Evolutionary conservation across 257 asterid genomes (phyloP).

Genomic region (Striga asiatica): DNA sequence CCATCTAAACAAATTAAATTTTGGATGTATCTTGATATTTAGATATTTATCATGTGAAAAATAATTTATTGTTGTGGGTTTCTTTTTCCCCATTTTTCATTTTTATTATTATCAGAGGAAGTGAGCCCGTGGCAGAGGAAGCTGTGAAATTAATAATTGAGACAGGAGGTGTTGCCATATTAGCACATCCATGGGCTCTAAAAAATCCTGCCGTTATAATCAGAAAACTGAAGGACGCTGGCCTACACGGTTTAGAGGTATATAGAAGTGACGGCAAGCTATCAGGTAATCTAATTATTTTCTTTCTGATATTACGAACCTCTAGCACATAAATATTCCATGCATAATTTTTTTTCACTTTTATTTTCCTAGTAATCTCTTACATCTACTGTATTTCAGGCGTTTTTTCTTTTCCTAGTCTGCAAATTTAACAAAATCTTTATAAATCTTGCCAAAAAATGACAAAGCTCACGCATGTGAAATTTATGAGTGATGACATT

Average conservation of each 20-base stretch:
- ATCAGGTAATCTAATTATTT: constrained; percentile 38
- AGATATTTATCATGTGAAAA: too few relatives aligned
- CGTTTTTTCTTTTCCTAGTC: neutral
- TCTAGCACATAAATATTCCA: neutral
- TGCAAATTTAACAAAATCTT: neutral
- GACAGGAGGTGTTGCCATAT: constrained; percentile 88
- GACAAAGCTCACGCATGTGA: too few relatives aligned
- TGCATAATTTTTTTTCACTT: neutral
- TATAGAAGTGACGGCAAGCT: constrained; percentile 91
- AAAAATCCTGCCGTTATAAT: constrained; percentile 63
- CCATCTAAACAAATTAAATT: too few relatives aligned
- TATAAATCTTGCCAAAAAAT: neutral
- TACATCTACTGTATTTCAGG: too few relatives aligned
- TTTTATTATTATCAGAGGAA: constrained; percentile 75
- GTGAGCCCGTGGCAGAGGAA: constrained; percentile 84
- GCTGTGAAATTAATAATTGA: constrained; percentile 60
- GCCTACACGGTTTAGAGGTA: constrained; percentile 79
- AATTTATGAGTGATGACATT: too few relatives aligned
- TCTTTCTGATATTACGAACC: neutral
- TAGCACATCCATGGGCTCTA: constrained; percentile 99
- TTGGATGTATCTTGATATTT: too few relatives aligned
- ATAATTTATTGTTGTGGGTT: neutral
- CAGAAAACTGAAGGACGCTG: constrained; percentile 71
- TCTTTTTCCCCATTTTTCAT: too few relatives aligned
- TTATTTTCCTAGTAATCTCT: neutral